Percentiles rank a stretch among this genome's conserved stretches.
Evolutionary conservation across 495 filamentous ascomycete genomes (phyloP).

Genomic region (Xylaria palmicola): DNA sequence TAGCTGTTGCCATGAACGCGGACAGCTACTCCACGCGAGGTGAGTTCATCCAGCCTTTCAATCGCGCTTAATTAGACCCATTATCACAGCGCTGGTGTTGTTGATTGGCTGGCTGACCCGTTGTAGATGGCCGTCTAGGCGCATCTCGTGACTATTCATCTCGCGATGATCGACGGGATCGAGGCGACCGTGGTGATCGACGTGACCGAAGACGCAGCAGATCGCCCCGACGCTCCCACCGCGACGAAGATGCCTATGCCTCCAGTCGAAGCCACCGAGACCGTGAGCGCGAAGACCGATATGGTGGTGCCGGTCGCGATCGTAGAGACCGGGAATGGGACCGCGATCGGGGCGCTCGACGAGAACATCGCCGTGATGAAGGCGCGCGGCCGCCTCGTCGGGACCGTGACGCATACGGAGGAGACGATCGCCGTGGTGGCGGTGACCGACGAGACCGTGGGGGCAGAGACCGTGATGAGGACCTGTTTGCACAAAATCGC

Average conservation of each 20-base stretch:
- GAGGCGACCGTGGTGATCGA: conserved; percentile 44
- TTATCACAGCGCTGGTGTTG: background rate
- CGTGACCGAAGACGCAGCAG: conserved; percentile 54
- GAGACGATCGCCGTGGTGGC: conserved; percentile 64
- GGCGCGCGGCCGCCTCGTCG: conserved; percentile 60
- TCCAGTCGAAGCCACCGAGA: conserved; percentile 87
- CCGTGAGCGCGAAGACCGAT: conserved; percentile 86
- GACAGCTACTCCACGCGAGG: conserved; percentile 82
- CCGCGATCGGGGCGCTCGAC: conserved; percentile 61
- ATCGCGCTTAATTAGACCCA: background rate
- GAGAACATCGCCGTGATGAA: conserved; percentile 60
- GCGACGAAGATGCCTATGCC: conserved; percentile 83
- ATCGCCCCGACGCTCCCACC: conserved; percentile 53
- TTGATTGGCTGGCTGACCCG: conserved; percentile 47
- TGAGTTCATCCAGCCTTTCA: conserved; percentile 36
- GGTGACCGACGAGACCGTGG: conserved; percentile 51
- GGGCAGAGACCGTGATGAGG: conserved; percentile 46
- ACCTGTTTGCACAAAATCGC: conserved; percentile 58
- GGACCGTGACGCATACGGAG: conserved; percentile 65
- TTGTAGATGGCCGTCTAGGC: conserved; percentile 57
- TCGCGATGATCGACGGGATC: conserved; percentile 53
- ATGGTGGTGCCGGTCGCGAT: conserved; percentile 61
- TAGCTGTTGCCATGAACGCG: conserved; percentile 71
- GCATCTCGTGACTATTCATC: conserved; percentile 72
- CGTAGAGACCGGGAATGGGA: conserved; percentile 65